Conservation (phyloP, 2,329 filamentous ascomycete genomes). For the Penicillium sp. region DNA sequence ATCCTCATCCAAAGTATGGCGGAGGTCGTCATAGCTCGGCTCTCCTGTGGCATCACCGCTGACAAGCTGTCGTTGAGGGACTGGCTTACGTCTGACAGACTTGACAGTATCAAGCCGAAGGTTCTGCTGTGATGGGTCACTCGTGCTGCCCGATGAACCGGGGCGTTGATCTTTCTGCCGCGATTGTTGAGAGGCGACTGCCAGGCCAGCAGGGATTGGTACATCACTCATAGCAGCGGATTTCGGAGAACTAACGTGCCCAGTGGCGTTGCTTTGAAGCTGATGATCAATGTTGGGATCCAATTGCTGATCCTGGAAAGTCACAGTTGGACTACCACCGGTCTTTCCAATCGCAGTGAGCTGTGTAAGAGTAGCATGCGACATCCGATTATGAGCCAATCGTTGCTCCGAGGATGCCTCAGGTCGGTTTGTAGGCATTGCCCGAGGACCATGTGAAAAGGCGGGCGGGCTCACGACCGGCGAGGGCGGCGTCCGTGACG, state of each 20-base stretch:
- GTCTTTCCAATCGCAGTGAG: slow-evolving; percentile 64
- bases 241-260: background rate
- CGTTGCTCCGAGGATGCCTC: slow-evolving; percentile 71
- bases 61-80: slow-evolving; percentile 39
- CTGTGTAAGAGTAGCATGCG: slow-evolving; percentile 72
- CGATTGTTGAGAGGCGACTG: slow-evolving; percentile 25
- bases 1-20: slow-evolving; percentile 43
- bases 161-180: slow-evolving; percentile 16
- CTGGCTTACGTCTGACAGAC: slow-evolving; percentile 49
- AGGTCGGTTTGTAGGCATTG: slow-evolving; percentile 62
- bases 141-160: slow-evolving; percentile 10
- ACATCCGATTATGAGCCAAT: slow-evolving; percentile 76
- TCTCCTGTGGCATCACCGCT: slow-evolving; percentile 21
- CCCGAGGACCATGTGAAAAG: slow-evolving; percentile 68
- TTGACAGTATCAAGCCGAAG: slow-evolving; percentile 39
- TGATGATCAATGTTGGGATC: slow-evolving; percentile 7
- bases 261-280: slow-evolving; percentile 1
- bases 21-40: slow-evolving; percentile 40
- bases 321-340: slow-evolving; percentile 35
- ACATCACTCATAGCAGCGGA: background rate
- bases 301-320: slow-evolving; percentile 32
- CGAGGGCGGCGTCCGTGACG: slow-evolving; percentile 58
- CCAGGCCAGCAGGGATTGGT: slow-evolving; percentile 12
- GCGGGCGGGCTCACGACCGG: slow-evolving; percentile 72
- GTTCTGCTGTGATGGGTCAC: slow-evolving; percentile 10